phyloP scores from a whole-genome alignment of 129 eudicot species.

The Oenanthe sinensis region DNA sequence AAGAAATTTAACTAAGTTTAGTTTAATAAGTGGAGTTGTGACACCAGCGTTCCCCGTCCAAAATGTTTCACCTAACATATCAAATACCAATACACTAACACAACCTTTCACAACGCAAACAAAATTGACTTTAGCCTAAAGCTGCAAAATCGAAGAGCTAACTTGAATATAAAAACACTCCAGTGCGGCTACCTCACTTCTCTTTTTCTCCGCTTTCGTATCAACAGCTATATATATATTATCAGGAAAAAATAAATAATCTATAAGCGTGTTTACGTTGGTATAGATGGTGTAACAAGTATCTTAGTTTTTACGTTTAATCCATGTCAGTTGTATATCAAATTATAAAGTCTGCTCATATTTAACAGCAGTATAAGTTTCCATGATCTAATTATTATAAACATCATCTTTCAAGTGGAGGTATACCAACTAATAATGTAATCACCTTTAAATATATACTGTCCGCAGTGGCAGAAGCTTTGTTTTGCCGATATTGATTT shows the following conservation, averaged over 20 bases:
- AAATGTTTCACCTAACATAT: slow-evolving; percentile 13
- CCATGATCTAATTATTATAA: not conserved
- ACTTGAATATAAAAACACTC: not conserved
- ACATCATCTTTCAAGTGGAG: not conserved
- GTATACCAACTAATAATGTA: not conserved
- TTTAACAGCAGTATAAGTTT: not conserved
- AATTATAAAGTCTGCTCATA: not conserved
- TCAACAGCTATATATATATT: not conserved
- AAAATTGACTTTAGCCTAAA: slow-evolving; percentile 14
- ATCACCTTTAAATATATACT: not conserved
- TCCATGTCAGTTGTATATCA: not conserved
- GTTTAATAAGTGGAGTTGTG: not conserved
- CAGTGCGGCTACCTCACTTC: not conserved
- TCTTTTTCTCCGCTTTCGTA: not conserved
- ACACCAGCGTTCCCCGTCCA: slow-evolving; percentile 8
- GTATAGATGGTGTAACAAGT: too few relatives aligned
- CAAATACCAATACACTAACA: not conserved
- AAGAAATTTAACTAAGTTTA: not conserved
- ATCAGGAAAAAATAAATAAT: too few relatives aligned
- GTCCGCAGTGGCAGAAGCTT: not conserved
- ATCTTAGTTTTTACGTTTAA: not conserved
- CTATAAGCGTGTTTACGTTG: not conserved
- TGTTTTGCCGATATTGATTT: not conserved
- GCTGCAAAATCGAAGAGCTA: not conserved
- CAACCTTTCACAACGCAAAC: not conserved